Base-by-base conservation (phyloP, 2,329 filamentous ascomycete species). In the Aspergillus fumigatus region DNA sequence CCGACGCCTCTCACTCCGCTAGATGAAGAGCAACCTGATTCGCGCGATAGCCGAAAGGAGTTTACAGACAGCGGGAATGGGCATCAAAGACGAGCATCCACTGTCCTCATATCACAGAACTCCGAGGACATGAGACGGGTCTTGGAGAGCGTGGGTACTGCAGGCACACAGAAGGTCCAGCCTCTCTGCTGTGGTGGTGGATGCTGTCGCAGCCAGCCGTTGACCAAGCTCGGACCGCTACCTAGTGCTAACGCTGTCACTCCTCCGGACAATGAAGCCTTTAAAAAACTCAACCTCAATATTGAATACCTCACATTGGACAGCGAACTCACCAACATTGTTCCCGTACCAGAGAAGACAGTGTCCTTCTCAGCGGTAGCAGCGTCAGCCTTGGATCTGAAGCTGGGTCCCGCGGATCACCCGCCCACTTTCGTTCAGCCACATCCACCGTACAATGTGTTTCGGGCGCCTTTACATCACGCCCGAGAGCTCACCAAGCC, bases 391-490 rank as follows among this genome's bases (percentile, higher is more conserved):
- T 62, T 69, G 25, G 63, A 71, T 56, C 63, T 73, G 56, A 56
- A 67, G 40, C 52, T 73, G 19, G 74, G 70, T 3, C 73, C 77
- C 11, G 64, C 74, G 53, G 74, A 79, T 51, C 88, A 93, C 69
- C 93, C 94, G 19, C 94, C 94, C 6, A 82, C 81, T 57, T 99
- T 92, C 68, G 92, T 99, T 53, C 91, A 96, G 71, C 94, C 94
- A 26, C 94, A 99, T 72, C 91, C 91, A 55, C 94, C 94, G 0
- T 94, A 96, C 75, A 82, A 93, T 63, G 92, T 97, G 59, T 96
- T 89, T 75, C 88, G 92, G 1, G 92, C 93, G n/a, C 90, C 87
- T 61, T 84, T 99, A 49, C 88, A 91, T 74, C 87, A 87, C 66
- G 85, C 91, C 2, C 88, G 94, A 55, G 92, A 96, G 75, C 78